Evolutionary conservation across 768 basidiomycete genomes (phyloP), one percentile per base, ranked within the genome.

Genomic region (Auricularia heimuer): DNA sequence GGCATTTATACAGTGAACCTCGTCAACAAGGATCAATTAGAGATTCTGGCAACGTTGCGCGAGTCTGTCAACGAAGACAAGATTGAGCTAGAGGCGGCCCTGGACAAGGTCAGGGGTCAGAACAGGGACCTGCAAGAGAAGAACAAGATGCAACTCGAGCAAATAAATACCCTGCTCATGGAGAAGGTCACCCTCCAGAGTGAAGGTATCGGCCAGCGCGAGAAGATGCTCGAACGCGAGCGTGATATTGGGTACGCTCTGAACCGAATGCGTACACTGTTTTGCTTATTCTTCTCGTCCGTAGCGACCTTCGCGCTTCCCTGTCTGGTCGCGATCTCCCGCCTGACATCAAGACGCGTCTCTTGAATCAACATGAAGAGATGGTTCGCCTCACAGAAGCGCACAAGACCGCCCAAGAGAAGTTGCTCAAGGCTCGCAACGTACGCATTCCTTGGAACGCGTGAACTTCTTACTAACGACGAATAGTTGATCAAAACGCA

Each of bases 11-110:
- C 70, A 96, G 94, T 98, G 71, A 90, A 85, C 56, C 82, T 98
- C 54, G 89, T 98, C 56, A 90, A 94, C 78, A 93, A 92, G 73
- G 94, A 97, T 72, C 93, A 98, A 73, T 78, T 94, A 24, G 94
- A 95, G 63, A 93, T 95, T 65, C 85, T 98, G 37, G 82, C 87
- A 2, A 86, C 86, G 4, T 77, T 97, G 34, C 87, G 95, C 51
- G 92, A 93, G 65, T 93, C 90, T 1, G 90, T 96, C 54, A 89
- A 88, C 71, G 88, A 90, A 72, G 95, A 98, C 75, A 94, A 94
- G 74, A 80, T 81, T 12, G 83, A 78, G 14, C 80, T 95, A 10
- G 90, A 90, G 71, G 78, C 77, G 1, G 90, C 95, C 64, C 74
- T 90, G 42, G 81, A 81, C 34, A 80, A 80, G 42, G 74, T 93